Evolutionary conservation across 495 filamentous ascomycete genomes (phyloP).

Genomic region (Penicillium antarcticum): DNA sequence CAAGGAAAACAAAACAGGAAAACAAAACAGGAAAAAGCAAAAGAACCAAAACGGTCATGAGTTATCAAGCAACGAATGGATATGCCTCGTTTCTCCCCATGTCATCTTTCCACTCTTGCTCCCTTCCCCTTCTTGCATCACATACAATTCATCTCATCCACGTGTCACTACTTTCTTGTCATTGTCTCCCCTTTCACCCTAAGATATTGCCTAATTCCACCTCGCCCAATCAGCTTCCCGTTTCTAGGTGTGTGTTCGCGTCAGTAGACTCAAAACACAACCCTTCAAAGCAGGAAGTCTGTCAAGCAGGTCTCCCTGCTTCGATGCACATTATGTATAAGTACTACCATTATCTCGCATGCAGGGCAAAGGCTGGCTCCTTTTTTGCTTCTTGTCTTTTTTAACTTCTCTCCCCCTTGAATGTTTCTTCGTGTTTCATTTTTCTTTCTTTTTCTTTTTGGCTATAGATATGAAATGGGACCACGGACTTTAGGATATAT

Average conservation of each 20-base stretch:
- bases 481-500: background rate
- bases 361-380: conserved; percentile 11
- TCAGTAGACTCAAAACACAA: no score
- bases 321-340: conserved; percentile 4
- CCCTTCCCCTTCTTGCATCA: conserved; percentile 10
- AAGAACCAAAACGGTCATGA: conserved; percentile 22
- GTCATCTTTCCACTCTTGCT: conserved; percentile 7
- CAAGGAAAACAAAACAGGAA: conserved; percentile 2
- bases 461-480: background rate
- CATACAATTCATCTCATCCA: conserved; percentile 11
- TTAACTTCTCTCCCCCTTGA: background rate
- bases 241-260: background rate
- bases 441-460: background rate
- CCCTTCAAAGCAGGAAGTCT: no score
- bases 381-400: background rate
- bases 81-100: conserved; percentile 21
- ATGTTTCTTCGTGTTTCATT: background rate
- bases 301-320: background rate
- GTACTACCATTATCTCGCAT: conserved; percentile 3
- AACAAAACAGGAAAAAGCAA: conserved; percentile 6
- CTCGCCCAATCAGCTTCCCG: background rate
- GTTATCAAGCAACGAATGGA: conserved; percentile 32
- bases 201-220: conserved; percentile 24
- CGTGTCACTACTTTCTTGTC: conserved; percentile 15
- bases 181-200: conserved; percentile 10